These are phyloP conservation scores for Plasmopara halstedii DNA, from an alignment of 352 stramenopile species.

Conservation along the genomic window DNA sequence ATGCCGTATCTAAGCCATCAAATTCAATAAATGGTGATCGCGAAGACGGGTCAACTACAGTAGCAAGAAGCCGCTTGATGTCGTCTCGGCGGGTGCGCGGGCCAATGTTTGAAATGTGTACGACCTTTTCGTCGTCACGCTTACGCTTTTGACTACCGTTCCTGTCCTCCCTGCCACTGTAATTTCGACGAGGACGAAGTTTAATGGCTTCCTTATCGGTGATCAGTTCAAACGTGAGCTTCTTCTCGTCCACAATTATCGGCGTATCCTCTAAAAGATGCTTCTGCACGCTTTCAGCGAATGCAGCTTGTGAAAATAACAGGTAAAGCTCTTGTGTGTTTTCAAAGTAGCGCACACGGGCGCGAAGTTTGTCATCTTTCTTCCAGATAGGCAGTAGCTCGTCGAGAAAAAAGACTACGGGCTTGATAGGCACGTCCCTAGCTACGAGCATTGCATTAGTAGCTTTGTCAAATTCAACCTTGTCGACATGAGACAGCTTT, in stretches of 20 bases:
- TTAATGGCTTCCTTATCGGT: slow-evolving; percentile 67
- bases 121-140: slow-evolving; percentile 62
- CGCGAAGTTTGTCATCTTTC: slow-evolving; percentile 52
- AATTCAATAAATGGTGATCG: slow-evolving; percentile 77
- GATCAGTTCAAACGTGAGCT: slow-evolving; percentile 68
- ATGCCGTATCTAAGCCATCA: slow-evolving; percentile 66
- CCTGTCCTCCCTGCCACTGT: slow-evolving; percentile 28
- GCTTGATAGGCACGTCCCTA: slow-evolving; percentile 72
- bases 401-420: slow-evolving; percentile 64
- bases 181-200: slow-evolving; percentile 47
- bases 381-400: slow-evolving; percentile 64
- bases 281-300: slow-evolving; percentile 57
- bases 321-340: slow-evolving; percentile 69
- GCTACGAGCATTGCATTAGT: slow-evolving; percentile 74
- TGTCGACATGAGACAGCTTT: slow-evolving; percentile 56
- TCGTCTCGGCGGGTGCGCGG: slow-evolving; percentile 63
- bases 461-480: slow-evolving; percentile 80
- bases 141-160: slow-evolving; percentile 71
- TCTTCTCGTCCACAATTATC: slow-evolving; percentile 52
- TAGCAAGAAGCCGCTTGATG: slow-evolving; percentile 75
- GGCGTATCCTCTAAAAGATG: slow-evolving; percentile 27
- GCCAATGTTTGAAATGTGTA: slow-evolving; percentile 79
- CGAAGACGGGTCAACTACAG: slow-evolving; percentile 32
- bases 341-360: slow-evolving; percentile 60
- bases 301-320: slow-evolving; percentile 62